Evolutionary conservation across 2,329 filamentous ascomycete species (phyloP), one percentile per base, ranked within the genome.

Genomic region (Fusarium sp.): DNA sequence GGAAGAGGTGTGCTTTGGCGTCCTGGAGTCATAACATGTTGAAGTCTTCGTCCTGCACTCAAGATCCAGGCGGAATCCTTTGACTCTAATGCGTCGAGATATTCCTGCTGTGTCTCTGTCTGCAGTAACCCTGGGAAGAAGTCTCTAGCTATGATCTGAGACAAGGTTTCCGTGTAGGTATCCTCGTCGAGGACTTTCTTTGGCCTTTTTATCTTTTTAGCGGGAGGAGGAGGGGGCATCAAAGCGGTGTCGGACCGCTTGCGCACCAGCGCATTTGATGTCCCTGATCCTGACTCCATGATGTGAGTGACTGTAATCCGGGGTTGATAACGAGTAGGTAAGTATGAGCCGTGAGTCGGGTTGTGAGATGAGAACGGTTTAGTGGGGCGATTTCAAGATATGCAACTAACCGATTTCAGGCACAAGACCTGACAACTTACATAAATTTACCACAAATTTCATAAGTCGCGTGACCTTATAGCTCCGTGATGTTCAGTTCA

Each of bases 121-220:
- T 98, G 94, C 7, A 94, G 83, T 1, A 99, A 85, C 0, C 95
- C 96, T 0, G 96, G 96, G 76, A 98, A 99, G 84, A 97, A 99
- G 84, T 99, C 96, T 70, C 96, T 90, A 12, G 93, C 93, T 68
- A 99, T 97, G 77, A 99, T 98, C 73, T 96, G 91, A 1, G 94
- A 97, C 28, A 99, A 85, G 2, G 93, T 92, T 61, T 94, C 90
- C 4, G 93, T 96, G 80, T 99, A 99, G 55, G 91, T 90, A 73
- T 99, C 95, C 84, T 99, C 96, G 79, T 97, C 93, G 28, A 99
- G 88, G 28, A 98, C 90, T 67, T 91, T 92, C 67, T 91, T 90
- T 0, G 96, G 96, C 54, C 96, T 88, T 81, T 98, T 98, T 76
- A 98, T 97, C 62, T 93, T 91, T 79, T 97, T 98, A 43, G 90